Conservation (phyloP, 2,329 filamentous ascomycete genomes). For the Colletotrichum scovillei region DNA sequence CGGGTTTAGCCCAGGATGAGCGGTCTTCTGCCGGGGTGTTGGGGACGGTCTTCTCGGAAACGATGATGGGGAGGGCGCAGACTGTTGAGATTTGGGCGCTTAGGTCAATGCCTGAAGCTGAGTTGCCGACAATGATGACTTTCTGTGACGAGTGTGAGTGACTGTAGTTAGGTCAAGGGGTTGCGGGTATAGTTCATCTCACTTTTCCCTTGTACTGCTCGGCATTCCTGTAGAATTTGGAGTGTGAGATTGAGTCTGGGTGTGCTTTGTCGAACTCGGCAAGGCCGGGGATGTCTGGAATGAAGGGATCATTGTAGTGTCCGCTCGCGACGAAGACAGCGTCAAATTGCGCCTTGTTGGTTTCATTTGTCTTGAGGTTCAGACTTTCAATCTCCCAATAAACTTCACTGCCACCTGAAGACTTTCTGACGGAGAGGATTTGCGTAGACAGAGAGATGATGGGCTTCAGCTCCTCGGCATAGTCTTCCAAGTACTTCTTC, state of each 20-base stretch:
- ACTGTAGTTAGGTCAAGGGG: not conserved
- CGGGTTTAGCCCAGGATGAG: conserved; percentile 45
- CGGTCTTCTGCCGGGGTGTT: conserved; percentile 40
- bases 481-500: conserved; percentile 72
- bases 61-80: conserved; percentile 65
- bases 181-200: not conserved
- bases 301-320: conserved; percentile 70
- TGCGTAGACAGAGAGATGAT: conserved; percentile 72
- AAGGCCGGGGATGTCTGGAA: conserved; percentile 68
- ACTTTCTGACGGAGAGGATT: conserved; percentile 58
- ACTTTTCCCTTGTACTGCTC: conserved; percentile 47
- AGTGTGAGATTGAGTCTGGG: conserved; percentile 67
- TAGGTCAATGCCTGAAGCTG: conserved; percentile 77
- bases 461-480: conserved; percentile 68
- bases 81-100: conserved; percentile 70
- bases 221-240: conserved; percentile 73
- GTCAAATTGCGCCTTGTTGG: conserved; percentile 59
- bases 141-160: conserved; percentile 62
- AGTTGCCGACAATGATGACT: conserved; percentile 75
- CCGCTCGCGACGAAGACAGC: conserved; percentile 72
- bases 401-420: conserved; percentile 35
- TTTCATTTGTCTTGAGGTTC: conserved; percentile 43
- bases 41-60: conserved; percentile 58
- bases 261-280: conserved; percentile 61
- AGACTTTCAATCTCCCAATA: conserved; percentile 61